Evolutionary conservation across 441 rosid genomes (phyloP).

Genomic region (Pelargonium australe): DNA sequence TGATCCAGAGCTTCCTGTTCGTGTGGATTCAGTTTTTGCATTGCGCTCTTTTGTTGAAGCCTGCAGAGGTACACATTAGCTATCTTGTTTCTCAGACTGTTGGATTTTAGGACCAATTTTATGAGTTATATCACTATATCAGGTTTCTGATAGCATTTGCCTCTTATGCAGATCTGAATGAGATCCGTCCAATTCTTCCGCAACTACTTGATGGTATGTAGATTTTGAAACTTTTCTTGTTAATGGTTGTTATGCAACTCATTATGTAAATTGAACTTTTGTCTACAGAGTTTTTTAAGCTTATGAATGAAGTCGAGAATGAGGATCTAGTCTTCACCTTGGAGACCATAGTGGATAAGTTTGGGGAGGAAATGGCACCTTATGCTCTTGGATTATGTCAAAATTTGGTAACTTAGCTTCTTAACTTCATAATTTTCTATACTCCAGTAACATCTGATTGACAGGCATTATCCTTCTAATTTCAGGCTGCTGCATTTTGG

Average conservation of each 20-base stretch:
- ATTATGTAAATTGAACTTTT: neutral
- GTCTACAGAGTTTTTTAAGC: slow-evolving; percentile 81
- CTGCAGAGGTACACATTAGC: slow-evolving; percentile 53
- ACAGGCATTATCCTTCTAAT: slow-evolving; percentile 9
- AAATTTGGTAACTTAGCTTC: slow-evolving; percentile 62
- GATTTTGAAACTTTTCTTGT: slow-evolving; percentile 8
- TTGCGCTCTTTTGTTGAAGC: slow-evolving; percentile 93
- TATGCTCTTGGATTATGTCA: slow-evolving; percentile 96
- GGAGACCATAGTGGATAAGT: slow-evolving; percentile 93
- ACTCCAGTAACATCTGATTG: neutral
- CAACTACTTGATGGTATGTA: slow-evolving; percentile 86
- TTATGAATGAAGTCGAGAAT: slow-evolving; percentile 98
- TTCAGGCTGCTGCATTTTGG: slow-evolving; percentile 97
- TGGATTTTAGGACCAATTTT: neutral
- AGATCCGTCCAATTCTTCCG: slow-evolving; percentile 94
- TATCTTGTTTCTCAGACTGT: neutral
- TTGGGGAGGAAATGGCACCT: slow-evolving; percentile 99
- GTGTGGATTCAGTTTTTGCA: slow-evolving; percentile 97
- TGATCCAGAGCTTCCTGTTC: slow-evolving; percentile 96
- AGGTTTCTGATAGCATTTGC: neutral
- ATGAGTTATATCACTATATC: neutral
- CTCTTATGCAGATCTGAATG: slow-evolving; percentile 68
- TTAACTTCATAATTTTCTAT: neutral
- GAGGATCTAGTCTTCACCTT: slow-evolving; percentile 95
- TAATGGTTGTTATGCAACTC: neutral